Conservation (phyloP, 345 rosid genomes). For the Erucastrum elatum region DNA sequence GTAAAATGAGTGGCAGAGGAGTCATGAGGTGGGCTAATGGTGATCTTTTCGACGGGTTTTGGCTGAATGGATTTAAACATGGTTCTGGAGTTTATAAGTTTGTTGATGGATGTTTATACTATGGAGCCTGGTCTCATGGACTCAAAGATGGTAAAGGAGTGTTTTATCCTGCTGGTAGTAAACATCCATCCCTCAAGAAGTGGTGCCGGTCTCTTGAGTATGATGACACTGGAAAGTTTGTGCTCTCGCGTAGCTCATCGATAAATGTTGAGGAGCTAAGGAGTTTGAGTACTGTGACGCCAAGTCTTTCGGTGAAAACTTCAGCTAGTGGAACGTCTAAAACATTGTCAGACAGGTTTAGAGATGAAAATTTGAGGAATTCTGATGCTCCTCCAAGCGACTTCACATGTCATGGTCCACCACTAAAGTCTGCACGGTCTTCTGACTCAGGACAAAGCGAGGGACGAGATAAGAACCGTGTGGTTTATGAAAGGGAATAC, state of each 20-base stretch:
- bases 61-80: conserved; percentile 76
- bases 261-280: conserved; percentile 48
- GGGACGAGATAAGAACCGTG: conserved; percentile 40
- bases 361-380: conserved; percentile 12
- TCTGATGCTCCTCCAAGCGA: conserved; percentile 46
- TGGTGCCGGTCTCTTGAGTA: conserved; percentile 48
- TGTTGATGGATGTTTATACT: conserved; percentile 79
- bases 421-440: conserved; percentile 36
- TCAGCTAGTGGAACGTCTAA: conserved; percentile 42
- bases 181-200: conserved; percentile 61
- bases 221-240: conserved; percentile 49
- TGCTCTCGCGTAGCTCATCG: conserved; percentile 51
- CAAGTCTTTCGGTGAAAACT: conserved; percentile 61
- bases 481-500: conserved; percentile 81
- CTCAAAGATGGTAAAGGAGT: conserved; percentile 92
- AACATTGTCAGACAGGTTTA: conserved; percentile 3
- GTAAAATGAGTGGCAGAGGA: conserved; percentile 85
- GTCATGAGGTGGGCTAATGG: conserved; percentile 89
- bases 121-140: conserved; percentile 76
- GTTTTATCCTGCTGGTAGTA: conserved; percentile 78
- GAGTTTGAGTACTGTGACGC: conserved; percentile 43
- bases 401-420: conserved; percentile 2
- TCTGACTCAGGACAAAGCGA: conserved; percentile 49
- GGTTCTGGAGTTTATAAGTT: conserved; percentile 83
- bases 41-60: conserved; percentile 75